Base-by-base conservation (phyloP, 768 basidiomycete genomes). In the Mycena filopes region DNA sequence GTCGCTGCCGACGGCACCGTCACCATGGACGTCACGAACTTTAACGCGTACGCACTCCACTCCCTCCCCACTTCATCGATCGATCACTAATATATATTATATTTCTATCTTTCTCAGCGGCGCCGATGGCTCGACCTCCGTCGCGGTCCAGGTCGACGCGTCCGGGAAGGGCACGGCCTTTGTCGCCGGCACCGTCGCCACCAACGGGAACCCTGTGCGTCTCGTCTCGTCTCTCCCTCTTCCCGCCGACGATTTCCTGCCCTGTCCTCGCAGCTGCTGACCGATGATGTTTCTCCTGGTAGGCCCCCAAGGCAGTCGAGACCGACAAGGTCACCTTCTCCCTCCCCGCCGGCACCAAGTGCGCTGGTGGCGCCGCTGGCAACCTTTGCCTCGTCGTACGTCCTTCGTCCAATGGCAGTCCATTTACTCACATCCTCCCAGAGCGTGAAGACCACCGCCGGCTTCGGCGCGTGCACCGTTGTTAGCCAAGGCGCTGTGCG, bases 381-480 rank as follows among this genome's bases (percentile, higher is more conserved):
- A 78, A 85, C 72, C 77, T 79, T 28, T 89, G 87, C 73, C 76
- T 89, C 60, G 84, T 81, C 43, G 81, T 83, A 65, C 31, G 81
- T 77, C 0, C 11, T 59, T 29, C 29, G 8, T 29, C 2, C 20
- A 12, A 11, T 58, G n/a, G 11, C 55, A 81, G 75, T 81, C 83
- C n/a, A n/a, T n/a, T n/a, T n/a, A n/a, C n/a, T n/a, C n/a, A n/a
- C n/a, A n/a, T n/a, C n/a, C n/a, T n/a, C n/a, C n/a, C n/a, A n/a
- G n/a, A n/a, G n/a, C 29, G 83, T 87, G 69, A 80, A 74, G 45
- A 83, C 84, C 21, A 73, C 82, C 21, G 81, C 78, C 25, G 82
- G 84, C 29, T 87, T 86, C 72, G 86, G 86, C 56, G 87, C 85
- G 72, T 88, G 86, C 61, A 80, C 83, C 13, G 84, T 80, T 33